Base-by-base conservation (phyloP, 805 yeast genomes). In the Kodamaea kaohsiungensis region DNA sequence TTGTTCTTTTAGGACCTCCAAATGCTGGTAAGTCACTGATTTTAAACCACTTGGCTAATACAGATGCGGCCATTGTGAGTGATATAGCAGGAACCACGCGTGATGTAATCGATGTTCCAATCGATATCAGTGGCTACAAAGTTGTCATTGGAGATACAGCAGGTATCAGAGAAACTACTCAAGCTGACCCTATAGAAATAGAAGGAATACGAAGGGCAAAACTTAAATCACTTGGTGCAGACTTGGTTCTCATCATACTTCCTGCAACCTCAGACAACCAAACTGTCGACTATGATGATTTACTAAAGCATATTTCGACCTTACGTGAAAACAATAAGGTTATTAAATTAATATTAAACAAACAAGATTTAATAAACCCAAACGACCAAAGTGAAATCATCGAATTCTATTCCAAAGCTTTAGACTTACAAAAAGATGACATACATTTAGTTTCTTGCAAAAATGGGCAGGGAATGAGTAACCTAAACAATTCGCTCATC, bases 11-110 rank as follows among this genome's bases (percentile, higher is more conserved):
- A 12, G 99, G 99, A 0, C 95, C 96, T 6, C 97, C 99, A 1
- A 95, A 95, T 68, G 97, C 97, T 0, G 99, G 99, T 0, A 95
- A 95, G 66, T 91, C 97, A 2, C 89, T 97, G 1, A 70, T 95
- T 9, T 69, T 95, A 50, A 95, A 95, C 63, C 64, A 72, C n/a
- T 68, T 95, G 7, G 90, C 92, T 0, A 79, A 85, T 55, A 82
- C 88, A 18, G 96, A 91, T 18, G 88, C 91, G 15, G 96, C 97
- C 0, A 91, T 95, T 39, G 98, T 95, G 0, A 90, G 97, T 65
- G 85, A 85, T 39, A 82, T 89, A 4, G 96, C 96, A 1, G 99
- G 99, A 0, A 95, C 99, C 0, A 95, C 99, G 0, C 78, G 99
- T 62, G 99, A 95, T 64, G 73, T 89, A 0, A 81, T 95, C 19